Percentiles rank a stretch among this genome's conserved stretches.
phyloP scores from a whole-genome alignment of 2,329 filamentous ascomycete species.

The Tolypocladium sp. region DNA sequence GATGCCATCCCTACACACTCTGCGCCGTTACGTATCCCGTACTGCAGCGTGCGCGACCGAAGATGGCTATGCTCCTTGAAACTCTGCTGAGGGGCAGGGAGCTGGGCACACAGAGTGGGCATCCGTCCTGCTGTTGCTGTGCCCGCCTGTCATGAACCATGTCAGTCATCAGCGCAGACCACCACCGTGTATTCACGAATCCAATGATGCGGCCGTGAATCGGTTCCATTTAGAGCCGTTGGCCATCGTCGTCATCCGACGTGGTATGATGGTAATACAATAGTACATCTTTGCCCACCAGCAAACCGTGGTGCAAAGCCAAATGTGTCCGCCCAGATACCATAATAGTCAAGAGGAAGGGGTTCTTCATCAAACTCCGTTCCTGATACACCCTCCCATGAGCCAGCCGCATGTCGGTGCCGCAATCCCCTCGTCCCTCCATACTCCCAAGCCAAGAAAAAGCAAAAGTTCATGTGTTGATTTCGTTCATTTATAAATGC shows the following conservation, averaged over 20 bases:
- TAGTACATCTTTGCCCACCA: conserved; percentile 16
- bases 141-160: neutral
- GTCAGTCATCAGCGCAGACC: neutral
- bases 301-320: conserved; percentile 7
- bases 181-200: neutral
- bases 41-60: neutral
- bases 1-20: neutral
- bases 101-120: neutral
- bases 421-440: neutral
- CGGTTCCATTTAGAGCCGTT: neutral
- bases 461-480: conserved; percentile 10
- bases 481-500: conserved; percentile 11
- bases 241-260: neutral
- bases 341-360: conserved; percentile 11
- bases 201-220: neutral
- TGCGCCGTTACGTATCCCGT: neutral
- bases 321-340: conserved; percentile 11
- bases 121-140: neutral
- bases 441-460: conserved; percentile 2
- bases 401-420: neutral
- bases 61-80: neutral
- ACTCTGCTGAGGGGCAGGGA: neutral
- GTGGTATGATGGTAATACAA: conserved; percentile 16
- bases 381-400: conserved; percentile 1
- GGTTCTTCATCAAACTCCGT: conserved; percentile 3